Evolutionary conservation across 2,329 filamentous ascomycete species (phyloP).

Genomic region (Curvularia hawaiiensis): DNA sequence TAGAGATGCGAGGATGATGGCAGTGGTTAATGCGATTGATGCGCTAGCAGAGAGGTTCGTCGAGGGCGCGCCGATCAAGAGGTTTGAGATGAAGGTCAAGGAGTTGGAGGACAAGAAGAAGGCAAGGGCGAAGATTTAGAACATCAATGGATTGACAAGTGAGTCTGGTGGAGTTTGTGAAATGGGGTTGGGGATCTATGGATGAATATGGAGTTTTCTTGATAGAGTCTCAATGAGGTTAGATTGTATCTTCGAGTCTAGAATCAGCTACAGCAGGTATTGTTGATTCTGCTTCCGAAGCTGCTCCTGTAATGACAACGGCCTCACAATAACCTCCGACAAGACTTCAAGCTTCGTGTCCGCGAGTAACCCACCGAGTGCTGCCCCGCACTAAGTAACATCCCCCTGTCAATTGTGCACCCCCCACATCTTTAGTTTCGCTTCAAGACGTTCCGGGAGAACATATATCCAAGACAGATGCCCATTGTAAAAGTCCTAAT

Average conservation of each 20-base stretch:
- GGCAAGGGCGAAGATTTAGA: slow-evolving; percentile 16
- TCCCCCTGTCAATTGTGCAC: slow-evolving; percentile 15
- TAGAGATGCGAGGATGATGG: slow-evolving; percentile 52
- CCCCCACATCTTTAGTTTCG: slow-evolving; percentile 25
- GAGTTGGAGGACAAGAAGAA: slow-evolving; percentile 44
- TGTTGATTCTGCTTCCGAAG: too few relatives aligned
- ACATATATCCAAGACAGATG: slow-evolving; percentile 23
- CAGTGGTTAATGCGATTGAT: slow-evolving; percentile 55
- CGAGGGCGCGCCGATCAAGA: slow-evolving; percentile 52
- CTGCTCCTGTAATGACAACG: neutral
- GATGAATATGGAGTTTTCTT: neutral
- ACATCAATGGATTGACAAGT: neutral
- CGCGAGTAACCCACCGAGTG: slow-evolving; percentile 2
- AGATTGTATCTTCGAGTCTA: neutral
- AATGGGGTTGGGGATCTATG: too few relatives aligned
- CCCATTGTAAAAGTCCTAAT: too few relatives aligned
- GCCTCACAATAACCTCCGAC: neutral
- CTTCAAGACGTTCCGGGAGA: slow-evolving; percentile 20
- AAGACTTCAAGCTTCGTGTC: neutral
- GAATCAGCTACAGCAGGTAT: too few relatives aligned
- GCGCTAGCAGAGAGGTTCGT: slow-evolving; percentile 57
- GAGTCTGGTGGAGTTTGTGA: too few relatives aligned
- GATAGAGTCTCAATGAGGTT: neutral
- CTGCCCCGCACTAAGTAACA: neutral
- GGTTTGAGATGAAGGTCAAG: slow-evolving; percentile 52